phyloP scores from a whole-genome alignment of 129 eudicot species.

The Glebionis coronaria region DNA sequence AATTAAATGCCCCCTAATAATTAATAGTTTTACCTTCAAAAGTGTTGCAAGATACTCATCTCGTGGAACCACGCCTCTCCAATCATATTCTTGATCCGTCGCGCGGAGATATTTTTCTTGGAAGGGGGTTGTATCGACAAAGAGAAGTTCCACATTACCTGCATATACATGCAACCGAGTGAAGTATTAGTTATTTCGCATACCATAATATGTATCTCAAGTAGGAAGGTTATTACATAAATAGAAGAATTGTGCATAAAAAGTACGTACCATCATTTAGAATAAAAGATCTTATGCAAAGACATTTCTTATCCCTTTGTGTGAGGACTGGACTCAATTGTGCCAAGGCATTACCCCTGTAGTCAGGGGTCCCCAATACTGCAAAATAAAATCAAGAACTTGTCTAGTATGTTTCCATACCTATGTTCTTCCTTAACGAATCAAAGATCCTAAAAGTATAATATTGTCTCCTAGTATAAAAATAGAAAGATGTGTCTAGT shows the following conservation, averaged over 20 bases:
- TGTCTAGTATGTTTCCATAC: too few relatives aligned
- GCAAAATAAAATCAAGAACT: not conserved
- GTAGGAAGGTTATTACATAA: not conserved
- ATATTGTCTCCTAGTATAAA: too few relatives aligned
- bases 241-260: not conserved
- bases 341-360: slow-evolving; percentile 69
- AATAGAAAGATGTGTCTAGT: too few relatives aligned
- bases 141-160: slow-evolving; percentile 61
- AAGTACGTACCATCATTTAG: slow-evolving; percentile 38
- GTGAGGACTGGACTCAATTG: slow-evolving; percentile 51
- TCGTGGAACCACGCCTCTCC: slow-evolving; percentile 70
- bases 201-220: not conserved
- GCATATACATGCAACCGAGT: not conserved
- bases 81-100: slow-evolving; percentile 44
- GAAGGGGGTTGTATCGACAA: slow-evolving; percentile 67
- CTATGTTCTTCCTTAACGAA: too few relatives aligned
- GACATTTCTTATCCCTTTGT: slow-evolving; percentile 53
- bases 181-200: too few relatives aligned
- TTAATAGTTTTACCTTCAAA: slow-evolving; percentile 33
- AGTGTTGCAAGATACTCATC: slow-evolving; percentile 46
- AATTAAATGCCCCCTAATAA: too few relatives aligned
- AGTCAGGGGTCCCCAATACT: slow-evolving; percentile 82
- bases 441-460: too few relatives aligned
- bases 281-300: slow-evolving; percentile 51
- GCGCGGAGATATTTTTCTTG: slow-evolving; percentile 39